Conservation (phyloP, 2,329 filamentous ascomycete genomes). For the Cytospora piceicola region DNA sequence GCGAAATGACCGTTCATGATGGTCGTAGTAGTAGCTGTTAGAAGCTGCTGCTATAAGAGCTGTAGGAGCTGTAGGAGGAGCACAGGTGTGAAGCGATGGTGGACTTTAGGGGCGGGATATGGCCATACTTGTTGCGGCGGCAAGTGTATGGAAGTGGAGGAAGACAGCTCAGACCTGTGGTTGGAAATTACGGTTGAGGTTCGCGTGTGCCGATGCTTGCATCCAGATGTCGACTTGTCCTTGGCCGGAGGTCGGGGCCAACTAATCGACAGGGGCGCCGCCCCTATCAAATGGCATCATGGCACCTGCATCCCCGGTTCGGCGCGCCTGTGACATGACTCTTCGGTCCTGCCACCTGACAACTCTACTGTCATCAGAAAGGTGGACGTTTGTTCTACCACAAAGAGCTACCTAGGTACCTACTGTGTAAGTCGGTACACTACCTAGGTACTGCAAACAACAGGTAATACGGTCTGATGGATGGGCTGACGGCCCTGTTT, state of each 20-base stretch:
- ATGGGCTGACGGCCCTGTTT: too few relatives aligned
- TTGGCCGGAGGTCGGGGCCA: conserved; percentile 4
- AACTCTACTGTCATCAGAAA: neutral
- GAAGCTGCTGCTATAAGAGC: neutral
- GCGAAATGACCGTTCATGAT: conserved; percentile 82
- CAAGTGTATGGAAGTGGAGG: conserved; percentile 1
- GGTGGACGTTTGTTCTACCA: too few relatives aligned
- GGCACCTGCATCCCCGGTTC: neutral
- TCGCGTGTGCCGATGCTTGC: conserved; percentile 1
- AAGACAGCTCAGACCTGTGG: conserved; percentile 1
- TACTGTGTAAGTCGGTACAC: too few relatives aligned
- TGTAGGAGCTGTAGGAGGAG: conserved; percentile 2
- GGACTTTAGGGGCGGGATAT: conserved; percentile 23
- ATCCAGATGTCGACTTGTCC: conserved; percentile 6
- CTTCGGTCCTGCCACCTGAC: neutral
- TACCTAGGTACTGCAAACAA: too few relatives aligned
- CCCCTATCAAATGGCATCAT: conserved; percentile 1
- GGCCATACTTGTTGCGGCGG: conserved; percentile 29
- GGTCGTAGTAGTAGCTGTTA: conserved; percentile 3
- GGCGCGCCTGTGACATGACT: neutral
- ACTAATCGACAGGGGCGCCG: neutral
- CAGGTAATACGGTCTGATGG: too few relatives aligned
- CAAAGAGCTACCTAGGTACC: too few relatives aligned
- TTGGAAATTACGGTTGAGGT: conserved; percentile 2
- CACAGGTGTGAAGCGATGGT: neutral